A percentile compares a stretch with the other conserved stretches of the same genome.
phyloP scores from a whole-genome alignment of 129 eudicot species.

The Pseudognaphalium luteoalbum region DNA sequence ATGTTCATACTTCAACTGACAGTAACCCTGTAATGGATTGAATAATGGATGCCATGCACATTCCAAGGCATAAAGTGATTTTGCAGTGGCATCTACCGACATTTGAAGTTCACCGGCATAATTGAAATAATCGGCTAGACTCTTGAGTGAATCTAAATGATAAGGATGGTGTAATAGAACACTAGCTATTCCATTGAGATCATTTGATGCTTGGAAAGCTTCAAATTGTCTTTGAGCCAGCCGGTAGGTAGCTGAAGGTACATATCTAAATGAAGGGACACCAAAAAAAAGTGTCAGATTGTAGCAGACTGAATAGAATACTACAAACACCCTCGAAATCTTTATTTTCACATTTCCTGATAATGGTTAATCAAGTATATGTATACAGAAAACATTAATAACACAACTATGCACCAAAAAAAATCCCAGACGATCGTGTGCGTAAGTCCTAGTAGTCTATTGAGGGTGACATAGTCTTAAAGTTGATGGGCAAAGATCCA shows the following conservation, averaged over 20 bases:
- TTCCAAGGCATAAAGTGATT: slow-evolving; percentile 86
- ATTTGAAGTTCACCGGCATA: slow-evolving; percentile 89
- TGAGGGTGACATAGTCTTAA: neutral
- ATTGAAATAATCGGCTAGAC: slow-evolving; percentile 80
- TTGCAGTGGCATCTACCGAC: slow-evolving; percentile 79
- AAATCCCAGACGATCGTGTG: neutral
- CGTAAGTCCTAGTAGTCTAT: neutral
- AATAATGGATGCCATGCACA: slow-evolving; percentile 94
- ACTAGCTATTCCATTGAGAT: slow-evolving; percentile 76
- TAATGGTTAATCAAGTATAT: neutral
- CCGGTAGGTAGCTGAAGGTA: slow-evolving; percentile 63
- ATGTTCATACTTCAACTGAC: slow-evolving; percentile 61
- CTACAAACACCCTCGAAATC: neutral
- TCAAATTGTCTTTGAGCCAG: slow-evolving; percentile 82
- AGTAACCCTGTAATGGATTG: slow-evolving; percentile 61
- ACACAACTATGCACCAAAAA: neutral
- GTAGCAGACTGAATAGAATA: neutral
- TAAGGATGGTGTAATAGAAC: slow-evolving; percentile 79
- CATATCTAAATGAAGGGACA: slow-evolving; percentile 50
- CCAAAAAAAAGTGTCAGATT: slow-evolving; percentile 7
- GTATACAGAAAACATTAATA: neutral
- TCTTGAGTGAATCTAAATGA: slow-evolving; percentile 82
- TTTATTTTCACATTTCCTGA: neutral
- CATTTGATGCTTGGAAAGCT: slow-evolving; percentile 78
- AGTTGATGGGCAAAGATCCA: neutral